Base-by-base conservation (phyloP, 208 protist species). In the Leishmania arabica region DNA sequence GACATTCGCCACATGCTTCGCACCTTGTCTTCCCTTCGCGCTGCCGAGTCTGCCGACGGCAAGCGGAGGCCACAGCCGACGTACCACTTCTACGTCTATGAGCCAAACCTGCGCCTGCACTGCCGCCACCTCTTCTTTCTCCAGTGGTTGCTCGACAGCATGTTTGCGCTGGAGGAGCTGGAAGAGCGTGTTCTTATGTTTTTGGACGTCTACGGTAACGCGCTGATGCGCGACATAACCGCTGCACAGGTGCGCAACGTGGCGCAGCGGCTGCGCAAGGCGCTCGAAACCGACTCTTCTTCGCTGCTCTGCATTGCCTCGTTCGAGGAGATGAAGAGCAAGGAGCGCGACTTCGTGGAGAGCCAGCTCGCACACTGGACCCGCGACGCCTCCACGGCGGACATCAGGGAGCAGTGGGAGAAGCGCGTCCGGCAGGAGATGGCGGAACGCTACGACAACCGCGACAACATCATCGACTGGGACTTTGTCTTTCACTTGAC, bases 391-490 rank as follows among this genome's bases (percentile, higher is more conserved):
- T 90, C 93, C 0, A n/a, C 75, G 17, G 88, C 86, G 17, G 80
- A 93, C 77, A 84, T 97, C 51, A 86, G 78, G 34, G 86, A 83
- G 71, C 90, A 95, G 75, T 95, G 95, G 91, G 79, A 73, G 40
- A 53, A 70, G 34, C 93, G 94, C 5, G 75, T 98, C 34, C 93
- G 92, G 24, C 91, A 95, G 71, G 95, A 98, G 71, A 96, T 98
- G 92, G 95, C 94, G 15, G 94, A 98, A 72, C 95, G 95, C 68
- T 98, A 95, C 83, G 95, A 98, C 82, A 96, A 96, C 80, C 91
- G 93, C 60, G 92, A 96, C 86, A 98, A 98, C 81, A 85, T 98
- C 80, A 97, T 98, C 69, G 95, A 98, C 85, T 98, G 95, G 95
- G 95, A 98, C 80, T 98, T 96, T 82, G 92, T 95, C 71, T 97